Percentiles rank a stretch among this genome's conserved stretches.
Conservation (phyloP, 257 asterid species). For the Forsythia viridissima region DNA sequence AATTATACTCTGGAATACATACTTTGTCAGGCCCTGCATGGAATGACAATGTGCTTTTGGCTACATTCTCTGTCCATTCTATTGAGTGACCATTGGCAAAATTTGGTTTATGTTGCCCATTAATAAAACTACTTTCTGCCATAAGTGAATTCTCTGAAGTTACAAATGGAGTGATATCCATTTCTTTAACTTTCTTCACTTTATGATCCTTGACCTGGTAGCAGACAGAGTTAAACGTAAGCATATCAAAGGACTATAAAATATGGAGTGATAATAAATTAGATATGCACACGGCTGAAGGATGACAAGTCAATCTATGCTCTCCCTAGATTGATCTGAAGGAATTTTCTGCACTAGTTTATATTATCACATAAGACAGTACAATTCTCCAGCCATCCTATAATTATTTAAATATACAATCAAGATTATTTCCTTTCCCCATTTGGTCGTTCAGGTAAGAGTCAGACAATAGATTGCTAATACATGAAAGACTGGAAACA, state of each 20-base stretch:
- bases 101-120: slow-evolving; percentile 42
- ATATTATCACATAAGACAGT: slow-evolving; percentile 5
- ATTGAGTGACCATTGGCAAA: slow-evolving; percentile 43
- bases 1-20: slow-evolving; percentile 19
- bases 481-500: not conserved
- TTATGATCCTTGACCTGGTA: slow-evolving; percentile 76
- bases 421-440: not conserved
- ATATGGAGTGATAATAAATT: slow-evolving; percentile 1
- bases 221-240: slow-evolving; percentile 33
- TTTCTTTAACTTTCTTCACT: slow-evolving; percentile 52
- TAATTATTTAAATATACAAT: not conserved
- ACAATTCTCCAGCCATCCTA: not conserved
- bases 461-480: not conserved
- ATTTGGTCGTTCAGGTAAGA: not conserved
- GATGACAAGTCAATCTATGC: not conserved
- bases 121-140: slow-evolving; percentile 57
- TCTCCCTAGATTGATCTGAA: slow-evolving; percentile 13
- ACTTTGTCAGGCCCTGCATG: slow-evolving; percentile 52
- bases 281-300: not conserved
- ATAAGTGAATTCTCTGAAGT: slow-evolving; percentile 72
- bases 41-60: slow-evolving; percentile 30
- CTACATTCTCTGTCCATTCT: slow-evolving; percentile 49
- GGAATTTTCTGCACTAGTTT: slow-evolving; percentile 6
- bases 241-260: slow-evolving; percentile 14
- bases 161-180: slow-evolving; percentile 44